Evolutionary conservation across 2,329 filamentous ascomycete genomes (phyloP).

Genomic region (Incumbomyces delicatus): DNA sequence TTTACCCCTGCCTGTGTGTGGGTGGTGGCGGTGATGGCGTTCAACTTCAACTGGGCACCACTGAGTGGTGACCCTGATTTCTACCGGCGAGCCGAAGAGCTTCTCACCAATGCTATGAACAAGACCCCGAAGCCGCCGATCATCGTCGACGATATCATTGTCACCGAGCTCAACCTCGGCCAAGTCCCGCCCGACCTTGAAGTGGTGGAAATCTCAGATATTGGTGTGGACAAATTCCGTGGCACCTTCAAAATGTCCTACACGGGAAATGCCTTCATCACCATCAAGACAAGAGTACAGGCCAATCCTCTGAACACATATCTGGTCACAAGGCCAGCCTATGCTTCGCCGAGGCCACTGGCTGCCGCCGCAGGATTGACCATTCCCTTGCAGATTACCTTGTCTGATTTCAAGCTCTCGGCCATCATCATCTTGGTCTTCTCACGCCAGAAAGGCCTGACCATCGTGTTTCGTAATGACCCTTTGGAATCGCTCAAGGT

Average conservation of each 20-base stretch:
- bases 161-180: constrained; percentile 94
- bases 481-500: constrained; percentile 96
- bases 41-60: constrained; percentile 99
- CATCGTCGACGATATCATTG: constrained; percentile 88
- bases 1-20: no score
- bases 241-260: constrained; percentile 99
- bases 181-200: constrained; percentile 90
- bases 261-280: constrained; percentile 87
- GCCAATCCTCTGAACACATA: constrained; percentile 97
- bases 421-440: constrained; percentile 98
- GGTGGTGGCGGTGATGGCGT: constrained; percentile 60
- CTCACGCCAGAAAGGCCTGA: constrained; percentile 92
- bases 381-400: constrained; percentile 91
- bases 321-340: constrained; percentile 78
- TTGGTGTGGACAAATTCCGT: constrained; percentile 92
- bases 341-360: constrained; percentile 84
- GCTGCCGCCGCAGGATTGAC: constrained; percentile 81
- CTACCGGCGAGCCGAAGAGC: constrained; percentile 81
- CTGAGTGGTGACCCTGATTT: constrained; percentile 89
- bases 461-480: constrained; percentile 94
- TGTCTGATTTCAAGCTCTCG: constrained; percentile 90
- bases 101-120: constrained; percentile 90
- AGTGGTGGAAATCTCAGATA: constrained; percentile 92
- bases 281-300: constrained; percentile 91
- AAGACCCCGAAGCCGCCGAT: constrained; percentile 97